Base-by-base conservation (phyloP, 768 basidiomycete species). In the Mycena latifolia region DNA sequence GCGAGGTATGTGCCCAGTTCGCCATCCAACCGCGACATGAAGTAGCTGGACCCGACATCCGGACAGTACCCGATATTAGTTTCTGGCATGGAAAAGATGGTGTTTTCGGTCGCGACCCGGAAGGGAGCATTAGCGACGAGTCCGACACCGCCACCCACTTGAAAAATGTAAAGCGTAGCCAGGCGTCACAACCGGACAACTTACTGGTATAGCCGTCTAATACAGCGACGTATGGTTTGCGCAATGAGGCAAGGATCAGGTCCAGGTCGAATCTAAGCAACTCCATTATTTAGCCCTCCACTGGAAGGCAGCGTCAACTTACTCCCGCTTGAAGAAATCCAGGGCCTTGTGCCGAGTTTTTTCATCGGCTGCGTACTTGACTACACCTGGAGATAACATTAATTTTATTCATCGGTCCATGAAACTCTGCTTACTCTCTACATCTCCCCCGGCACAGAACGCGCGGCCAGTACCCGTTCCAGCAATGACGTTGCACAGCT, bases 141-240 rank as follows among this genome's bases (percentile, higher is more conserved):
- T 41, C 98, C 98, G 24, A 92, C 94, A 53, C 98, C 98, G 58
- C 98, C 98, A 50, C 98, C 98, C 92, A 98, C 95, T 98, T 58
- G 59, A 55, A 62, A 70, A 57, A 15, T 35, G 39, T 54, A 58
- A 53, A 29, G 51, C 12, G 56, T 43, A 65, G 56, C 33, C 46
- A 35, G 43, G 70, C 15, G 71, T 67, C 66, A 65, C 37, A 46
- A 55, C 45, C 43, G 35, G 39, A 48, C 53, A 65, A 86, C 94
- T 63, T 74, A 98, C 97, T 94, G 12, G 95, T 96, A 50, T 92
- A 84, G 15, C 98, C 97, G 74, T 99, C 94, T 77, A 98, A 85
- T 60, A 99, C 81, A 45, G 90, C 89, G 43, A 99, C 86, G 76
- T 98, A 98, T n/a, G 96, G 93, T 75, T 96, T 98, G 29, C 83